A percentile compares a stretch with the other conserved stretches of the same genome.
Conservation (phyloP, 345 rosid species). For the Chamaenerion angustifolium region DNA sequence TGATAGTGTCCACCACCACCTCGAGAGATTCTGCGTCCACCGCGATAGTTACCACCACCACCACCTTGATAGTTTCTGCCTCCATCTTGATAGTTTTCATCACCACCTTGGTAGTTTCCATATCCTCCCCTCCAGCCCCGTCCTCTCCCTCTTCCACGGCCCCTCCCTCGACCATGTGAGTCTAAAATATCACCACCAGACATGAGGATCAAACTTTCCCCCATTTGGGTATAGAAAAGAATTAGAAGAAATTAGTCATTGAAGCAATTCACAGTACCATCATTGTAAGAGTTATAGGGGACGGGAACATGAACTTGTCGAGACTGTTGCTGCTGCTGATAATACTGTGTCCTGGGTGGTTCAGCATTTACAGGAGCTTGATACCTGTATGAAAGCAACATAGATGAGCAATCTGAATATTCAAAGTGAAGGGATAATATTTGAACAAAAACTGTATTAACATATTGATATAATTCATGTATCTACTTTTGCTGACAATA, state of each 20-base stretch:
- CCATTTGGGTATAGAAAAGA: neutral
- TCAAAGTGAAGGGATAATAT: neutral
- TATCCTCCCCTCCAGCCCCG: constrained; percentile 31
- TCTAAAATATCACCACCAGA: constrained; percentile 23
- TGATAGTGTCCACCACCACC: neutral
- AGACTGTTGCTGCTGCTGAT: constrained; percentile 36
- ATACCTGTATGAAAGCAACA: constrained; percentile 27
- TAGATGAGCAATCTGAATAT: neutral
- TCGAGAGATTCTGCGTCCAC: constrained; percentile 1
- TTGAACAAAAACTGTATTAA: no score
- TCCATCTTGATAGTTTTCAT: constrained; percentile 15
- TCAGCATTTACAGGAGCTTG: constrained; percentile 58
- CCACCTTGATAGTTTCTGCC: constrained; percentile 1
- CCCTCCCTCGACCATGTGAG: constrained; percentile 29
- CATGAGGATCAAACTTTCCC: neutral
- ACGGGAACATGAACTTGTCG: constrained; percentile 27
- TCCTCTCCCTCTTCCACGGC: constrained; percentile 46
- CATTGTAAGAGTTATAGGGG: constrained; percentile 42
- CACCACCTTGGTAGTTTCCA: constrained; percentile 16
- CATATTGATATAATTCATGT: no score
- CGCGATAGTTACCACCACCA: constrained; percentile 4
- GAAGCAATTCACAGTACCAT: constrained; percentile 30
- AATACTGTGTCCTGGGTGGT: constrained; percentile 46
- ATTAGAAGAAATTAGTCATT: neutral
- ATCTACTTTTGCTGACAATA: no score